Conservation (phyloP, 2,329 filamentous ascomycete species). For the Acephala macrosclerotiorum region DNA sequence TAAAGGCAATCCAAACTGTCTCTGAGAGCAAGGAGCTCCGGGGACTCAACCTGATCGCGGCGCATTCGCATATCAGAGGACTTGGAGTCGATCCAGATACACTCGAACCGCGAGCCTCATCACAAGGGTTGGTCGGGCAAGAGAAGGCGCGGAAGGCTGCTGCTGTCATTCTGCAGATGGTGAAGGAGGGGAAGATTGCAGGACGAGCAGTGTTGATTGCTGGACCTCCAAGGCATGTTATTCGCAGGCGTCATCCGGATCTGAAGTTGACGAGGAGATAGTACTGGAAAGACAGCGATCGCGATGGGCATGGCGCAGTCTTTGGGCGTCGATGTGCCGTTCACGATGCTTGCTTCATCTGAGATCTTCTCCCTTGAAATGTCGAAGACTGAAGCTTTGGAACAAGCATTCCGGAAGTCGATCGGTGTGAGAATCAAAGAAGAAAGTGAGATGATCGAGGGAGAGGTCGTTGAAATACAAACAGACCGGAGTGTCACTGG, state of each 20-base stretch:
- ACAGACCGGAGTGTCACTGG: slow-evolving; percentile 97
- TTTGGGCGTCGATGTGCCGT: slow-evolving; percentile 91
- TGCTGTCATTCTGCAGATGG: slow-evolving; percentile 97
- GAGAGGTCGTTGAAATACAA: slow-evolving; percentile 98
- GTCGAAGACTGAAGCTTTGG: slow-evolving; percentile 98
- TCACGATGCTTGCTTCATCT: slow-evolving; percentile 93
- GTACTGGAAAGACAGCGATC: slow-evolving; percentile 97
- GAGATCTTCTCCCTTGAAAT: slow-evolving; percentile 99
- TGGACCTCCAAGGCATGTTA: slow-evolving; percentile 78
- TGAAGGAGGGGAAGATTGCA: slow-evolving; percentile 98
- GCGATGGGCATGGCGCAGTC: slow-evolving; percentile 99
- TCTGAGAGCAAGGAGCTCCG: slow-evolving; percentile 96
- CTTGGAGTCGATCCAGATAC: slow-evolving; percentile 93
- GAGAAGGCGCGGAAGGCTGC: slow-evolving; percentile 96
- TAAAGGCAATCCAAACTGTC: slow-evolving; percentile 77
- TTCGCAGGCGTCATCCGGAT: not conserved
- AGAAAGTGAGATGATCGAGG: slow-evolving; percentile 98
- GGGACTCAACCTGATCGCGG: slow-evolving; percentile 95
- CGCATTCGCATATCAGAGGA: slow-evolving; percentile 96
- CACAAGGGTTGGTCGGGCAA: slow-evolving; percentile 95
- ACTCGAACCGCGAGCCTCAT: slow-evolving; percentile 82
- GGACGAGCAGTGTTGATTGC: slow-evolving; percentile 94
- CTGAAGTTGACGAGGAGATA: slow-evolving; percentile 45
- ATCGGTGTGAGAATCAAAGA: slow-evolving; percentile 99
- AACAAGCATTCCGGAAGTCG: slow-evolving; percentile 98